phyloP scores from a whole-genome alignment of 164 flowering plant species.

The Berberis thunbergii region DNA sequence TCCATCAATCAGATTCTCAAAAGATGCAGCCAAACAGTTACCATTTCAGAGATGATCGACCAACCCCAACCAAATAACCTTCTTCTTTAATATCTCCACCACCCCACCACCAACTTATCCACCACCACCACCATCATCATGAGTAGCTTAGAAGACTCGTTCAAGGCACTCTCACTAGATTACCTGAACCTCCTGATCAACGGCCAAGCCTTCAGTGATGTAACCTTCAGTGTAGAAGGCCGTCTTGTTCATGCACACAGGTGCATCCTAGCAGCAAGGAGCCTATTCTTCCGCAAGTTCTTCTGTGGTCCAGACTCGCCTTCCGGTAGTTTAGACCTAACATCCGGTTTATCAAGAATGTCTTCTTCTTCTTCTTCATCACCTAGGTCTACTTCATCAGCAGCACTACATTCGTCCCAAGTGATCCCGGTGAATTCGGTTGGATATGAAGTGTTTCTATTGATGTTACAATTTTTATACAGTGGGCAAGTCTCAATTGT shows the following conservation, averaged over 20 bases:
- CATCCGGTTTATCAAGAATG: conserved; percentile 16
- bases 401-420: conserved; percentile 8
- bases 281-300: conserved; percentile 86
- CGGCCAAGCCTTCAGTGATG: conserved; percentile 98
- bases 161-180: conserved; percentile 84
- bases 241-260: conserved; percentile 89
- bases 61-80: no score
- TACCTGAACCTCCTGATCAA: conserved; percentile 92
- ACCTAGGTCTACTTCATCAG: neutral
- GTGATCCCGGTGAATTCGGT: conserved; percentile 94
- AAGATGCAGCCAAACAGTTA: neutral
- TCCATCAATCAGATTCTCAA: conserved; percentile 1
- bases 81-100: neutral
- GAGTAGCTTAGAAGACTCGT: conserved; percentile 49
- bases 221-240: conserved; percentile 93
- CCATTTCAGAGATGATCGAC: conserved; percentile 9
- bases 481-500: conserved; percentile 92
- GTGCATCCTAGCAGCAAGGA: conserved; percentile 89
- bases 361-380: conserved; percentile 23
- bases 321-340: conserved; percentile 25
- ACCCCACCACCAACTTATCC: neutral
- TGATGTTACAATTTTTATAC: conserved; percentile 87
- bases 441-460: conserved; percentile 89
- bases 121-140: neutral
- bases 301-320: conserved; percentile 65